phyloP scores from a whole-genome alignment of 2,329 filamentous ascomycete genomes.

The Massarina eburnea region DNA sequence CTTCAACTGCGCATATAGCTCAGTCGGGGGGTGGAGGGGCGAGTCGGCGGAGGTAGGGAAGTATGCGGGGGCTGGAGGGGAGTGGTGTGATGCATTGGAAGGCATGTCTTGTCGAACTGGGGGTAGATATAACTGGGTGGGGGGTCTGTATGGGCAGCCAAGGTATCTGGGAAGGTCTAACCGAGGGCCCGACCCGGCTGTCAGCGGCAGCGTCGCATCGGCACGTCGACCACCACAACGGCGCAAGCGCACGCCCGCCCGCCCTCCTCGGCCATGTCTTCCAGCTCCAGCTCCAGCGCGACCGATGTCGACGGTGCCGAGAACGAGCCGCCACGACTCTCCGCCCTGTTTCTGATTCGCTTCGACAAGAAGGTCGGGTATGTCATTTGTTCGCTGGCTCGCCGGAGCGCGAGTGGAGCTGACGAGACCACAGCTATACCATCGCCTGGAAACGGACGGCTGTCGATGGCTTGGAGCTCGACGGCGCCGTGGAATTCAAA shows the following conservation, averaged over 20 bases:
- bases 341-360: conserved; percentile 83
- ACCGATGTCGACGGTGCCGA: conserved; percentile 26
- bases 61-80: conserved; percentile 36
- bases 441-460: conserved; percentile 82
- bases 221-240: not conserved
- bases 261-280: conserved; percentile 31
- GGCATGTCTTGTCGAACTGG: conserved; percentile 3
- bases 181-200: not conserved
- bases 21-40: conserved; percentile 35
- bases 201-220: not conserved
- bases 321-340: conserved; percentile 41
- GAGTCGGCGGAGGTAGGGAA: conserved; percentile 35
- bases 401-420: not conserved
- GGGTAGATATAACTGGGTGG: not conserved
- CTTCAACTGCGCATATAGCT: conserved; percentile 31
- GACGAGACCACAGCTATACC: conserved; percentile 60
- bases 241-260: not conserved
- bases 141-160: too few relatives aligned
- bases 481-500: conserved; percentile 93
- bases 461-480: conserved; percentile 69
- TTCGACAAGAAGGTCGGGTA: conserved; percentile 93
- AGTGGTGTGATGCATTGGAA: conserved; percentile 5
- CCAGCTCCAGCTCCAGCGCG: conserved; percentile 35
- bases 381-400: conserved; percentile 13
- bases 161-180: not conserved